Conservation (phyloP, 2,329 filamentous ascomycete species). For the Aspergillus pseudonomiae region DNA sequence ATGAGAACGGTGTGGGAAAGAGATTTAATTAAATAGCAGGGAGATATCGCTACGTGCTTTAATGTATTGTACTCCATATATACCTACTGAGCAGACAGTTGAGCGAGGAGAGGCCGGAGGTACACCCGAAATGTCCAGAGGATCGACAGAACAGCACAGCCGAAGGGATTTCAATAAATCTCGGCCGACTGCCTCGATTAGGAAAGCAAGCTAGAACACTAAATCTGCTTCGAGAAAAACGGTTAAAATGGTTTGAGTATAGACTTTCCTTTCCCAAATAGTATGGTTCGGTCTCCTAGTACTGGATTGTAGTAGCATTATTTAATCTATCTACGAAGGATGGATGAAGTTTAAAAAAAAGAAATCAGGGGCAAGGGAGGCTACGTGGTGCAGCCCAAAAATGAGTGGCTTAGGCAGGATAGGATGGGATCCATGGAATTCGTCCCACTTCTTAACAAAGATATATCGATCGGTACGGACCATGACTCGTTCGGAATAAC, state of each 20-base stretch:
- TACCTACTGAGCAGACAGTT: neutral
- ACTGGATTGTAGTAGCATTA: neutral
- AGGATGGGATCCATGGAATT: neutral
- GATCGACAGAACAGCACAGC: conserved; percentile 6
- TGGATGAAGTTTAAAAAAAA: neutral
- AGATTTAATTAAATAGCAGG: neutral
- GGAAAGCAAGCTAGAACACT: neutral
- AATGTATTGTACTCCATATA: neutral
- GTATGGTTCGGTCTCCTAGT: neutral
- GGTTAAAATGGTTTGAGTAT: neutral
- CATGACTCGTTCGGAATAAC: neutral
- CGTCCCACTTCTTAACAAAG: neutral
- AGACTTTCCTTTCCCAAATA: neutral
- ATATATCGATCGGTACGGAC: neutral
- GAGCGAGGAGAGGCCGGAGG: neutral
- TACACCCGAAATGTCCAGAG: conserved; percentile 2
- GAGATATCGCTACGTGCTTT: neutral
- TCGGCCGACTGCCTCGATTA: neutral
- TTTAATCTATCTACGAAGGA: neutral
- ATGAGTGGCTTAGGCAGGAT: neutral
- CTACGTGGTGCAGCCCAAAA: neutral
- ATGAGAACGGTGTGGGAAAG: neutral
- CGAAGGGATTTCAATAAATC: conserved; percentile 3
- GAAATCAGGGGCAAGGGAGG: conserved; percentile 2
- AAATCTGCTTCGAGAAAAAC: neutral